phyloP scores from a whole-genome alignment of 2,329 filamentous ascomycete species.

The Ophiostoma sp. region DNA sequence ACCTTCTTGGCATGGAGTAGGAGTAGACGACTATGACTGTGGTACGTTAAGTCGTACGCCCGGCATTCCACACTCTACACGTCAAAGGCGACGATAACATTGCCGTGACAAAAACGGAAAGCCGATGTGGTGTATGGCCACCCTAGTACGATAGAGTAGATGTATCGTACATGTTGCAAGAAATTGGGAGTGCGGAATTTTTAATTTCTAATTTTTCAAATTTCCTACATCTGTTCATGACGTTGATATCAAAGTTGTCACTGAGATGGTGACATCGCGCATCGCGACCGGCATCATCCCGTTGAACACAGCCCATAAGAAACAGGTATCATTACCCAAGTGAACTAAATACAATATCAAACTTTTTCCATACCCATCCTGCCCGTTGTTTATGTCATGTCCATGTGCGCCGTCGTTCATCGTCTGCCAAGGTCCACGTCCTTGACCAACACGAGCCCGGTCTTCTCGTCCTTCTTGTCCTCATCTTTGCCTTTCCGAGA shows the following conservation, averaged over 20 bases:
- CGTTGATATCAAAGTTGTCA: neutral
- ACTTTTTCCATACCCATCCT: neutral
- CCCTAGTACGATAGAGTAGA: neutral
- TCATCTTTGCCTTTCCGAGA: neutral
- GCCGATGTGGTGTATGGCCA: no score
- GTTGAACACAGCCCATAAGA: neutral
- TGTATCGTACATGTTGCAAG: neutral
- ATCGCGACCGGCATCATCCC: neutral
- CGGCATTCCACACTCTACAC: no score
- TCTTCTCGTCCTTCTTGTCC: neutral
- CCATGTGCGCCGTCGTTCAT: slow-evolving; percentile 24
- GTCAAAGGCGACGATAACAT: no score
- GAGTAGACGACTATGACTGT: no score
- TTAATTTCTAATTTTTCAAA: neutral
- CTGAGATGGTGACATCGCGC: neutral
- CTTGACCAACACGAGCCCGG: slow-evolving; percentile 47
- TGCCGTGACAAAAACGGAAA: no score
- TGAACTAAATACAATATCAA: neutral
- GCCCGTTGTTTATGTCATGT: neutral
- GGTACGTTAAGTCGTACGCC: no score
- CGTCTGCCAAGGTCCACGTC: slow-evolving; percentile 49
- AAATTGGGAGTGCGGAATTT: neutral
- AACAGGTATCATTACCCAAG: neutral
- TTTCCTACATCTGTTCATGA: neutral
- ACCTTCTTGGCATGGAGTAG: neutral